Evolutionary conservation across 2,329 filamentous ascomycete species (phyloP).

Genomic region (Fusarium sp.): DNA sequence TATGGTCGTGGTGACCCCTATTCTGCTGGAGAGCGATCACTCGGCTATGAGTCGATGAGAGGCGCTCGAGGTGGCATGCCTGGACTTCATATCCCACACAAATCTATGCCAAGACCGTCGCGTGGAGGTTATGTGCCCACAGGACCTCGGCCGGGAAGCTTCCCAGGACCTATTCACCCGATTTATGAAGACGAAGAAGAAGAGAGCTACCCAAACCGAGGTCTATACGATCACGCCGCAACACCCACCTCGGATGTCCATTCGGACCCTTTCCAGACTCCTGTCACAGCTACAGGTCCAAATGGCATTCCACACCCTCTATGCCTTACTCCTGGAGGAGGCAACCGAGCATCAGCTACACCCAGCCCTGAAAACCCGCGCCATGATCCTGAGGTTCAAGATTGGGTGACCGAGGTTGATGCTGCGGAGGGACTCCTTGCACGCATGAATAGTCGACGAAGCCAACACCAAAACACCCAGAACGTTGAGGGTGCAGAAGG

Average conservation of each 20-base stretch:
- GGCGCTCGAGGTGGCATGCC: constrained; percentile 44
- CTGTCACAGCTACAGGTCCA: constrained; percentile 43
- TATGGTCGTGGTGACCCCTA: constrained; percentile 59
- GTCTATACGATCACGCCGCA: constrained; percentile 39
- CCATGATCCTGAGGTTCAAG: constrained; percentile 65
- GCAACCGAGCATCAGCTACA: constrained; percentile 49
- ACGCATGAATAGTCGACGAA: constrained; percentile 52
- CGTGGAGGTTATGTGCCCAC: constrained; percentile 50
- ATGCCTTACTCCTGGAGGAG: constrained; percentile 45
- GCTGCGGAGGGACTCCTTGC: constrained; percentile 64
- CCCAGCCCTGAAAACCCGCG: constrained; percentile 56
- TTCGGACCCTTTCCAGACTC: constrained; percentile 64
- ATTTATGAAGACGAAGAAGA: constrained; percentile 71
- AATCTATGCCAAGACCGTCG: constrained; percentile 47
- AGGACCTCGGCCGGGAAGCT: constrained; percentile 44
- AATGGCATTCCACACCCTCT: constrained; percentile 33
- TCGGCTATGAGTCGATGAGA: constrained; percentile 64
- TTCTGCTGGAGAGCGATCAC: constrained; percentile 53
- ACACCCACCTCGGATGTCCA: constrained; percentile 53
- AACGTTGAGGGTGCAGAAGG: constrained; percentile 62
- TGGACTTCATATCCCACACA: constrained; percentile 49
- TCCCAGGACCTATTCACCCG: constrained; percentile 64
- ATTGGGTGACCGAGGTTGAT: constrained; percentile 68
- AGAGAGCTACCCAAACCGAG: constrained; percentile 48
- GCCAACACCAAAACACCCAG: constrained; percentile 27